Percentiles rank a stretch among this genome's conserved stretches.
These are phyloP conservation scores for Cocos nucifera DNA, from an alignment of 176 grass and related monocot species.

Conservation along the genomic window DNA sequence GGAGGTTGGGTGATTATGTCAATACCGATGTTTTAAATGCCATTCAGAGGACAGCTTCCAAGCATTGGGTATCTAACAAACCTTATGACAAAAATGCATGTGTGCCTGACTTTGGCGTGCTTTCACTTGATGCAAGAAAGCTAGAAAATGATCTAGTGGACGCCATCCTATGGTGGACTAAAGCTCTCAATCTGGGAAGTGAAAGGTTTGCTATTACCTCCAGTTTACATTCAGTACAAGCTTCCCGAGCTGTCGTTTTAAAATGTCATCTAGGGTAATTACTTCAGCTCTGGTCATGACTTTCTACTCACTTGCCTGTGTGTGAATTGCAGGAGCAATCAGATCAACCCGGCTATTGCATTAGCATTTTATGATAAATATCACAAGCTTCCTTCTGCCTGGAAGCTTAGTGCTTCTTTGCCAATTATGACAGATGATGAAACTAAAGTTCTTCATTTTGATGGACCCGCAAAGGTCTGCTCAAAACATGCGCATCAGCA, in stretches of 20 bases:
- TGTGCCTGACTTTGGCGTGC: slow-evolving; percentile 55
- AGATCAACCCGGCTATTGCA: slow-evolving; percentile 37
- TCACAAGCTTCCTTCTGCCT: slow-evolving; percentile 55
- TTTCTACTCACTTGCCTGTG: background rate
- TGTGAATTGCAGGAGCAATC: slow-evolving; percentile 29
- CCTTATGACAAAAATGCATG: slow-evolving; percentile 62
- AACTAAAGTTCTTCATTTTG: slow-evolving; percentile 35
- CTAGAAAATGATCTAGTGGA: slow-evolving; percentile 35
- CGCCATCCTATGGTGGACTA: slow-evolving; percentile 53
- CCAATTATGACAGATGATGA: background rate
- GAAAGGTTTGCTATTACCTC: slow-evolving; percentile 31
- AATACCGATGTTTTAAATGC: slow-evolving; percentile 58
- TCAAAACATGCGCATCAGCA: slow-evolving; percentile 24
- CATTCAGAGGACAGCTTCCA: slow-evolving; percentile 49
- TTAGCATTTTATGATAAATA: slow-evolving; percentile 51
- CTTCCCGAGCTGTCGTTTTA: too few species aligned
- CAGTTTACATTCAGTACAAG: too few species aligned
- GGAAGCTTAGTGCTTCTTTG: slow-evolving; percentile 27
- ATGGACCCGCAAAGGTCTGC: slow-evolving; percentile 66
- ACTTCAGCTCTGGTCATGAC: too few species aligned
- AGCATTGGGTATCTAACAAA: slow-evolving; percentile 37
- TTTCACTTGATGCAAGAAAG: slow-evolving; percentile 56
- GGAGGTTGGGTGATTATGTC: slow-evolving; percentile 49
- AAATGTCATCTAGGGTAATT: too few species aligned
- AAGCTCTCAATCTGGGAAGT: slow-evolving; percentile 35